Conservation (phyloP, 148 eudicot species). For the Talinum fruticosum region DNA sequence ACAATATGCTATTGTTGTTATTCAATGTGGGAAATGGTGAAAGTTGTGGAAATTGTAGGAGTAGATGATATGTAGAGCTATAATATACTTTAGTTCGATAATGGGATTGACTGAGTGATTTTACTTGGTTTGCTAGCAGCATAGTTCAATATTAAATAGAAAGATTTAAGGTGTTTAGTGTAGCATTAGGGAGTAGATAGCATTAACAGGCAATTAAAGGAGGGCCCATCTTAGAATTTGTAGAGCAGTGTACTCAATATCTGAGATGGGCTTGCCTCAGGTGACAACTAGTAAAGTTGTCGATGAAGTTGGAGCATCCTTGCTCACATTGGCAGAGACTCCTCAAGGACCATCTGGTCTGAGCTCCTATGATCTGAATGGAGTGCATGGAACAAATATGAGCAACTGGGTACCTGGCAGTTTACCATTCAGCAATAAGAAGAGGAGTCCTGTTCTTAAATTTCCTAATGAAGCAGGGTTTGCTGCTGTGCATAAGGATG, state of each 20-base stretch:
- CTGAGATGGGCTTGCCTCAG: constrained; percentile 91
- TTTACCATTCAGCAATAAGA: too few relatives aligned
- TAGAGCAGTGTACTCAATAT: constrained; percentile 6
- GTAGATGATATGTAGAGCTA: constrained; percentile 9
- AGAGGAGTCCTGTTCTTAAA: constrained; percentile 13
- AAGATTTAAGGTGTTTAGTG: background rate
- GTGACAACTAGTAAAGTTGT: constrained; percentile 46
- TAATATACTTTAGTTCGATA: background rate
- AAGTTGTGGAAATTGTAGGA: constrained; percentile 20
- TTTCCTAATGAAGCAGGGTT: constrained; percentile 28
- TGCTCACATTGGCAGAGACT: constrained; percentile 51
- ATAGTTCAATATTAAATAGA: background rate
- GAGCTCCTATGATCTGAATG: constrained; percentile 38
- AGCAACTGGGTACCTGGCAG: too few relatives aligned
- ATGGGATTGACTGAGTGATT: constrained; percentile 10
- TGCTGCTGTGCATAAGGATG: constrained; percentile 18
- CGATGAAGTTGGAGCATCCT: constrained; percentile 63
- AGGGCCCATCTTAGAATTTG: constrained; percentile 15
- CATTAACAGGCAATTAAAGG: background rate
- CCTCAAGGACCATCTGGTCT: constrained; percentile 18
- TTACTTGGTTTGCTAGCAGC: constrained; percentile 11
- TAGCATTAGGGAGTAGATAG: constrained; percentile 10
- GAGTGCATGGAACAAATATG: constrained; percentile 37
- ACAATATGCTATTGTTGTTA: constrained; percentile 6
- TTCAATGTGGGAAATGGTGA: constrained; percentile 1